Evolutionary conservation across 305 asterid species (phyloP).

Genomic region (Ilex paraguariensis): DNA sequence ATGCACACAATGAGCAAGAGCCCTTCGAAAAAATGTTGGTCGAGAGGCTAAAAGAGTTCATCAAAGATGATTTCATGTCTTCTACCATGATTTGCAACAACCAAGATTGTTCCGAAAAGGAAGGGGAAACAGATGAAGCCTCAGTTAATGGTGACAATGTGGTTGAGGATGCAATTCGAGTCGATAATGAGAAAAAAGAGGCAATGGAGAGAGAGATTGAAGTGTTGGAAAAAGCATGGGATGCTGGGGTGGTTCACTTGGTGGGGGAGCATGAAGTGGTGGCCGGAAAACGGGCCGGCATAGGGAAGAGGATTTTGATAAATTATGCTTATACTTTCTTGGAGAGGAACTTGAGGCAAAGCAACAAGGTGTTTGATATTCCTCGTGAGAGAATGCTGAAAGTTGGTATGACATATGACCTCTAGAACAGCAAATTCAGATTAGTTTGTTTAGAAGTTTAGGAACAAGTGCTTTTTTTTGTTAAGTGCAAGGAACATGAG

Average conservation of each 20-base stretch:
- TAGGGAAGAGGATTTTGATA: conserved; percentile 42
- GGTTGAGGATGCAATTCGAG: background rate
- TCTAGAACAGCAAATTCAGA: conserved; percentile 13
- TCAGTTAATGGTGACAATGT: background rate
- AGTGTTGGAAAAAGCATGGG: conserved; percentile 34
- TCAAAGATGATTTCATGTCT: conserved; percentile 19
- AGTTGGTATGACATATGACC: conserved; percentile 61
- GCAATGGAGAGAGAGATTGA: conserved; percentile 23
- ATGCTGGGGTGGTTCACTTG: conserved; percentile 50
- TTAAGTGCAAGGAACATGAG: too few species aligned
- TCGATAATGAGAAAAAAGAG: conserved; percentile 5
- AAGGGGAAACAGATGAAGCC: background rate
- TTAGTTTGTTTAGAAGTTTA: too few species aligned
- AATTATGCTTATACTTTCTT: conserved; percentile 51
- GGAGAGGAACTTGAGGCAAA: conserved; percentile 55
- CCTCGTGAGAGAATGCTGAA: conserved; percentile 63
- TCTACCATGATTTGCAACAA: background rate
- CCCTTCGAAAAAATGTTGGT: conserved; percentile 36
- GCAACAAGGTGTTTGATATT: conserved; percentile 40
- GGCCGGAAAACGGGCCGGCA: conserved; percentile 34
- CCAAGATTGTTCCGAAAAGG: background rate
- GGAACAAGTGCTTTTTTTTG: too few species aligned
- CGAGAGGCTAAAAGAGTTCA: conserved; percentile 32
- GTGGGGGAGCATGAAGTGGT: conserved; percentile 59
- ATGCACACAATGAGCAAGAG: conserved; percentile 34